A percentile compares a stretch with the other conserved stretches of the same genome.
These are phyloP conservation scores for Diaporthe nobilis DNA, from an alignment of 2,329 filamentous ascomycete genomes.

Conservation along the genomic window DNA sequence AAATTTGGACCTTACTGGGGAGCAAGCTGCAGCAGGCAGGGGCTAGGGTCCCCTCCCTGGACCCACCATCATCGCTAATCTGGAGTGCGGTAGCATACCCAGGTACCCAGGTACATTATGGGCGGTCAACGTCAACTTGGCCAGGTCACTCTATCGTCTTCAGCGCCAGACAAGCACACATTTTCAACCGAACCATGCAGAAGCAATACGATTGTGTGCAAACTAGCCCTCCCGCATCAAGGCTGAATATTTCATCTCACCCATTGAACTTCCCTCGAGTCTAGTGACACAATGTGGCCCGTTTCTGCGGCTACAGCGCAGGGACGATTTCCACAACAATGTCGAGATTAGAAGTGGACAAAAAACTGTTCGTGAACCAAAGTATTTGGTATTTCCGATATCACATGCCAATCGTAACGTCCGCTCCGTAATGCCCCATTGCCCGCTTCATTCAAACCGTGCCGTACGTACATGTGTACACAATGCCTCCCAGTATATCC, in stretches of 20 bases:
- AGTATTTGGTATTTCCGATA: constrained; percentile 40
- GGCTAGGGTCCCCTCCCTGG: neutral
- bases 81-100: too few species aligned
- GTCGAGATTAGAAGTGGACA: constrained; percentile 48
- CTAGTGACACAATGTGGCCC: neutral
- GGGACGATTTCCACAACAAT: constrained; percentile 35
- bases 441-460: constrained; percentile 5
- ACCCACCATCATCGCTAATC: neutral
- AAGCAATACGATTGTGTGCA: neutral
- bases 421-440: constrained; percentile 2
- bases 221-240: neutral
- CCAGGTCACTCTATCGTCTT: neutral
- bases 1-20: neutral
- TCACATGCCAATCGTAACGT: constrained; percentile 33
- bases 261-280: neutral
- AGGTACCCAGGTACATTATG: neutral
- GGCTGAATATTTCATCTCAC: neutral
- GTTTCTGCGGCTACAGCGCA: neutral
- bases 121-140: neutral
- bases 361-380: constrained; percentile 45
- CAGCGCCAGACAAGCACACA: neutral
- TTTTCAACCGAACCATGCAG: neutral
- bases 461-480: constrained; percentile 28
- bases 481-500: constrained; percentile 11
- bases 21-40: neutral